Conservation (phyloP, 2,329 filamentous ascomycete species). For the Lasiodiplodia sp. region DNA sequence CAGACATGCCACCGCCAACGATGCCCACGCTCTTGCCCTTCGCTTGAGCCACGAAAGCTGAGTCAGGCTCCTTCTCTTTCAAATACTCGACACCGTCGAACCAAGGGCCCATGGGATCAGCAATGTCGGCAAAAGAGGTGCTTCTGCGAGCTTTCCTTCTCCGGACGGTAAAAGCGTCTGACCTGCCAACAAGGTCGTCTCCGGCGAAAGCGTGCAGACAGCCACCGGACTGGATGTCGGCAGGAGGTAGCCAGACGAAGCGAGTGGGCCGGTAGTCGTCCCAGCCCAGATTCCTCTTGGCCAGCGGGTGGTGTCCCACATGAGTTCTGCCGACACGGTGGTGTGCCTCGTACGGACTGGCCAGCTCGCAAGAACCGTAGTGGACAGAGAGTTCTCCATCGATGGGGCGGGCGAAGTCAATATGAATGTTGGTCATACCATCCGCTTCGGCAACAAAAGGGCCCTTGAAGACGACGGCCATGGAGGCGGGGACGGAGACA, state of each 20-base stretch:
- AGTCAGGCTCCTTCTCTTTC: slow-evolving; percentile 60
- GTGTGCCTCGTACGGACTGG: slow-evolving; percentile 20
- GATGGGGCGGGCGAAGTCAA: slow-evolving; percentile 34
- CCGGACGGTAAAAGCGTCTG: slow-evolving; percentile 48
- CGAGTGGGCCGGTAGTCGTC: slow-evolving; percentile 47
- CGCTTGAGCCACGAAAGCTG: slow-evolving; percentile 59
- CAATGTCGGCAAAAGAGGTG: slow-evolving; percentile 55
- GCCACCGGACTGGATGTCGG: slow-evolving; percentile 46
- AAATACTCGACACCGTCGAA: slow-evolving; percentile 70
- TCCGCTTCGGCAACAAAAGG: slow-evolving; percentile 33
- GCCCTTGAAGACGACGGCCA: slow-evolving; percentile 30
- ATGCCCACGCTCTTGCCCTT: slow-evolving; percentile 69
- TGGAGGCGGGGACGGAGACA: slow-evolving; percentile 21
- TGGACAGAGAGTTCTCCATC: slow-evolving; percentile 37
- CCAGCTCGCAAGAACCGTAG: slow-evolving; percentile 35
- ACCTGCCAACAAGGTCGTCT: slow-evolving; percentile 50
- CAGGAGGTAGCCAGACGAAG: slow-evolving; percentile 58
- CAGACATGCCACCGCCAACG: slow-evolving; percentile 70
- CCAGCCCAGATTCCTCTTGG: slow-evolving; percentile 35
- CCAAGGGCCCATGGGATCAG: slow-evolving; percentile 66
- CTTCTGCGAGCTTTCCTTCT: slow-evolving; percentile 47
- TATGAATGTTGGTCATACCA: slow-evolving; percentile 35
- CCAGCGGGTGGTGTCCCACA: slow-evolving; percentile 35
- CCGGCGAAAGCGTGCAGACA: slow-evolving; percentile 56
- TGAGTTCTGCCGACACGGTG: slow-evolving; percentile 36